Conservation (phyloP, 257 asterid species). For the Jacaranda copaia region DNA sequence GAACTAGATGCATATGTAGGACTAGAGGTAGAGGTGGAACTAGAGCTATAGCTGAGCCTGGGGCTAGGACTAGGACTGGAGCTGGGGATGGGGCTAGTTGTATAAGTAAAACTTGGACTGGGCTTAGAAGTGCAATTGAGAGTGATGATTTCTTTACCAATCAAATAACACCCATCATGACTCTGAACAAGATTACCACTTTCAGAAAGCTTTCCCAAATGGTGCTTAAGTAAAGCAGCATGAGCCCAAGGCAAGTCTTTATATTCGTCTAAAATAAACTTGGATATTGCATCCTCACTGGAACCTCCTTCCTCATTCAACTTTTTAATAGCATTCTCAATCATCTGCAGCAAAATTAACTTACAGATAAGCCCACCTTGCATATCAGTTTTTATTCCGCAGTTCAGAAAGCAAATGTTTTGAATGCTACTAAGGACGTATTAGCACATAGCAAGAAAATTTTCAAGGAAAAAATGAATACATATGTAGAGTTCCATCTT, state of each 20-base stretch:
- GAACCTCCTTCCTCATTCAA: slow-evolving; percentile 61
- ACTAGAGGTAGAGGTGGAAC: slow-evolving; percentile 31
- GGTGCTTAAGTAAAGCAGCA: slow-evolving; percentile 50
- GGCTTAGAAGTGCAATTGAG: slow-evolving; percentile 12
- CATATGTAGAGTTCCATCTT: not conserved
- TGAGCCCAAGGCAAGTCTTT: slow-evolving; percentile 66
- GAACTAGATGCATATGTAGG: slow-evolving; percentile 37
- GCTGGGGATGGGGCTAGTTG: slow-evolving; percentile 13
- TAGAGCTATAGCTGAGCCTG: not conserved
- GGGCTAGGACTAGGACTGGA: slow-evolving; percentile 15
- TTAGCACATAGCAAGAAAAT: not conserved
- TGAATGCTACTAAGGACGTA: not conserved
- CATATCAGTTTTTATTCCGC: not conserved
- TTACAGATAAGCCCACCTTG: not conserved
- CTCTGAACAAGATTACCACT: slow-evolving; percentile 43
- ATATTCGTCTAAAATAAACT: slow-evolving; percentile 45
- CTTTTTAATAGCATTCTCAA: slow-evolving; percentile 57
- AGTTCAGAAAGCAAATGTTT: not conserved
- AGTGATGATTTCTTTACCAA: slow-evolving; percentile 27
- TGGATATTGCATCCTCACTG: slow-evolving; percentile 58
- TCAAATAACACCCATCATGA: slow-evolving; percentile 36
- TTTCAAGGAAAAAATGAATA: not conserved
- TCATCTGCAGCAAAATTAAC: slow-evolving; percentile 59
- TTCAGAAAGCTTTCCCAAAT: slow-evolving; percentile 51
- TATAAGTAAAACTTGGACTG: not conserved